phyloP scores from a whole-genome alignment of 2,329 filamentous ascomycete species.

The Dothideomycetes sp. region DNA sequence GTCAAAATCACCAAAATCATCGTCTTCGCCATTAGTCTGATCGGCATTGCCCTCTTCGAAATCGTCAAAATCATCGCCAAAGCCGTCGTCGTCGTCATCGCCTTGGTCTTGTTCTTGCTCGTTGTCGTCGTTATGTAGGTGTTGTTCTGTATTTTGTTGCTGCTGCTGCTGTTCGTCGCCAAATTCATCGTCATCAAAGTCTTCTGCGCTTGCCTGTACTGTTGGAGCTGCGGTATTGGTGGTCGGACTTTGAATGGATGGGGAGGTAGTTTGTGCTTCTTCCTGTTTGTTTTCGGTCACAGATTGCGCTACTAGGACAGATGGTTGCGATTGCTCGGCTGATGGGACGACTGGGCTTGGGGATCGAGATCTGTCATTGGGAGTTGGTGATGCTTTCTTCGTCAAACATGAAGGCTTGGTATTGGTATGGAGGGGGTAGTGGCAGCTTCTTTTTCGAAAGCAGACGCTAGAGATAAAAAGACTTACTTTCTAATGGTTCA shows the following conservation, averaged over 20 bases:
- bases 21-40: conserved; percentile 28
- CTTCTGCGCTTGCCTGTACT: conserved; percentile 39
- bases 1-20: conserved; percentile 46
- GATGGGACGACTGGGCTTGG: conserved; percentile 15
- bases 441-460: conserved; percentile 9
- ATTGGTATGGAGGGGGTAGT: conserved; percentile 11
- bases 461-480: too few relatives aligned
- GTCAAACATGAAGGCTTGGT: conserved; percentile 40
- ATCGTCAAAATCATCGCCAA: conserved; percentile 61
- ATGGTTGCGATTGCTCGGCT: conserved; percentile 3
- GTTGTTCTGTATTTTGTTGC: conserved; percentile 6
- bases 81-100: conserved; percentile 53
- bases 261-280: conserved; percentile 3
- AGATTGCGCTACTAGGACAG: conserved; percentile 6
- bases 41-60: conserved; percentile 42
- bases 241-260: not conserved
- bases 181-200: conserved; percentile 30
- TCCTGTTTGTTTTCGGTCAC: conserved; percentile 2
- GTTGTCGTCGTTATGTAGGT: conserved; percentile 21
- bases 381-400: conserved; percentile 50
- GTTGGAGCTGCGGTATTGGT: conserved; percentile 29
- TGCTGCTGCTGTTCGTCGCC: not conserved
- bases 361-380: conserved; percentile 38
- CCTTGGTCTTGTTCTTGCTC: conserved; percentile 6
- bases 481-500: conserved; percentile 50